phyloP scores from a whole-genome alignment of 2,329 filamentous ascomycete species.

The Alternaria rosae region DNA sequence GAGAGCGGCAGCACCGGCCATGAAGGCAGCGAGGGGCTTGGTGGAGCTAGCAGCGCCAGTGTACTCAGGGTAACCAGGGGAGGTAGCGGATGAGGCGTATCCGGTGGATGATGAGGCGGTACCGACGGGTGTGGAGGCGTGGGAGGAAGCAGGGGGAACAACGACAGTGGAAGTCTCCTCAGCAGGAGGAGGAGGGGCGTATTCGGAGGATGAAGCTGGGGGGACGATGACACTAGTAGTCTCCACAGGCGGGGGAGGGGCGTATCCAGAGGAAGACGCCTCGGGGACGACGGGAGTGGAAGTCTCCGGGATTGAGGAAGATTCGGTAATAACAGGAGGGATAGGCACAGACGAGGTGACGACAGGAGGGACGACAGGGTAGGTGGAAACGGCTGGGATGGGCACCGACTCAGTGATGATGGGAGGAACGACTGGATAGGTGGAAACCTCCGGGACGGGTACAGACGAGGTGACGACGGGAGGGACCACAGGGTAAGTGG shows the following conservation, averaged over 20 bases:
- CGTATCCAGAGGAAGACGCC: background rate
- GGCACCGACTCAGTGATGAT: background rate
- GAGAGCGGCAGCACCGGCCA: conserved; percentile 34
- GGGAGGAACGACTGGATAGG: background rate
- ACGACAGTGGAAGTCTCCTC: background rate
- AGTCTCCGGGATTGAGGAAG: background rate
- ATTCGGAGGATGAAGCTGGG: background rate
- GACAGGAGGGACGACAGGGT: background rate
- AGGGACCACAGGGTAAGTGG: background rate
- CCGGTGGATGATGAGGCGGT: conserved; percentile 7
- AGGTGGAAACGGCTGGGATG: background rate
- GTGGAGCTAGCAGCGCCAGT: conserved; percentile 35
- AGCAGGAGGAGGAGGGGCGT: background rate
- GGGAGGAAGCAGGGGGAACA: conserved; percentile 3
- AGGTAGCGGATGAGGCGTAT: conserved; percentile 12
- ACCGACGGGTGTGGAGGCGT: conserved; percentile 12
- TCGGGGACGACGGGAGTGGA: background rate
- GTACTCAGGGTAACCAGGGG: conserved; percentile 24
- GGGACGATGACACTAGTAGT: background rate
- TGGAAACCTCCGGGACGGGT: background rate
- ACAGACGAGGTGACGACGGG: background rate
- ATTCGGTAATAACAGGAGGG: background rate
- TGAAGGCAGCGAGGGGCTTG: conserved; percentile 33
- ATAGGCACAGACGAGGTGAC: background rate
- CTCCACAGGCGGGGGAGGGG: background rate